These are phyloP conservation scores for Gaillardinia entomophila DNA, from an alignment of 805 yeast species.

Conservation along the genomic window DNA sequence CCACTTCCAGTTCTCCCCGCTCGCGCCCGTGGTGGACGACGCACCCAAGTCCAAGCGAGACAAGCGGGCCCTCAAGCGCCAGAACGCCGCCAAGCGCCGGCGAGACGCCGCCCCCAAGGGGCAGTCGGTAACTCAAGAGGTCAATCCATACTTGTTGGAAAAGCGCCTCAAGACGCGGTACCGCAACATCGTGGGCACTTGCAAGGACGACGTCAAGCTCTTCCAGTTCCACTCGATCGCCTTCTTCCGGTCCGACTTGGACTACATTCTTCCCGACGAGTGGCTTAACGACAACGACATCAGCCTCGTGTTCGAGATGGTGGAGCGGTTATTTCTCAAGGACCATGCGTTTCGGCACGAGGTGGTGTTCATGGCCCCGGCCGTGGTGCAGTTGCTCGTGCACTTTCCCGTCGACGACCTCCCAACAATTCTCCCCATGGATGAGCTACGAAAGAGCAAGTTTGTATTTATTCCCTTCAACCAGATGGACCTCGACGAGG, in stretches of 20 bases:
- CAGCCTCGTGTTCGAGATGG: constrained; percentile 53
- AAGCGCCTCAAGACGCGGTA: constrained; percentile 2
- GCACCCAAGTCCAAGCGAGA: constrained; percentile 13
- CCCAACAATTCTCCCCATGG: constrained; percentile 27
- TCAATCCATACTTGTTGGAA: not conserved
- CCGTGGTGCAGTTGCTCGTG: constrained; percentile 57
- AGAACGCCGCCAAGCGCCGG: constrained; percentile 1
- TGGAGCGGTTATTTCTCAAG: constrained; percentile 17
- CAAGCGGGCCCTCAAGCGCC: constrained; percentile 14
- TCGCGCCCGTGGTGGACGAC: constrained; percentile 1
- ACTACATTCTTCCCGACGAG: constrained; percentile 53
- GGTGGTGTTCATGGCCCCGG: constrained; percentile 43
- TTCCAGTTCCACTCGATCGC: constrained; percentile 53
- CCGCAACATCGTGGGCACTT: constrained; percentile 7
- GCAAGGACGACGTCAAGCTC: constrained; percentile 20
- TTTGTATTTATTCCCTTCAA: constrained; percentile 66
- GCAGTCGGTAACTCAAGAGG: constrained; percentile 2
- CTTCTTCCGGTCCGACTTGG: constrained; percentile 52
- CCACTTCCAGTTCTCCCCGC: constrained; percentile 2
- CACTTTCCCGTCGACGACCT: constrained; percentile 39
- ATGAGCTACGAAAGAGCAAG: constrained; percentile 26
- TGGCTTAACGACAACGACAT: constrained; percentile 75
- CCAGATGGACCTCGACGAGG: constrained; percentile 42
- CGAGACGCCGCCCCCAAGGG: constrained; percentile 6
- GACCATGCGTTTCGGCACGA: constrained; percentile 12